Base-by-base conservation (phyloP, 192 early-diverging fungal species). In the Physocladia obscura region DNA sequence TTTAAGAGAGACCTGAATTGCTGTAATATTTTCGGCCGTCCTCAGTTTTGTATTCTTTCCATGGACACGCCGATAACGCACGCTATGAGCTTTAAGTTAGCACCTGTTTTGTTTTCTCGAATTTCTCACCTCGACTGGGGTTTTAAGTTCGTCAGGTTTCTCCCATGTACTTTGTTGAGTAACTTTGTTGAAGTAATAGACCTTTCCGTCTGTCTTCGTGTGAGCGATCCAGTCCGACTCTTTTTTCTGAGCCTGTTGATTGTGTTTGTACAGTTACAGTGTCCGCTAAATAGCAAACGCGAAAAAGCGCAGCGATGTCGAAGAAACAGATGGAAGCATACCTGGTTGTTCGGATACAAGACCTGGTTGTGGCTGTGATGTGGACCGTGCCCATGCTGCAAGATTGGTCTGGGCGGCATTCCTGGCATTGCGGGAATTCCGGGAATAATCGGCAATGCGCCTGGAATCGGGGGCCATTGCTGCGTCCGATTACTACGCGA, bases 61-160 rank as follows among this genome's bases (percentile, higher is more conserved):
- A 97, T 30, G 84, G 74, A 65, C 84, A 84, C 17, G 71, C 62
- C 19, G 84, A 74, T 35, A 91, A 64, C 31, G 87, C 86, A 54
- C 73, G 57, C 85, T 89, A 64, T 31, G 35, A 26, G 22, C 24
- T 34, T 44, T 44, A 58, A 17, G 15, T 38, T 67, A 24, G 2
- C 55, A 39, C n/a, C 22, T 27, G 32, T 22, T 54, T 26, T 8
- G 24, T 21, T 54, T 54, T 54, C 24, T 21, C 17, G 63, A 57
- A 17, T 13, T 27, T 35, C 91, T 67, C 86, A 89, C 81, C 76
- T 86, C 81, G n/a, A 77, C 31, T 21, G 87, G 83, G 1, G 93
- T 91, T 74, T 92, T 92, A 3, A 96, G 79, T 69, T 91, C 93
- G 60, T 94, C 89, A 19, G 96, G 96, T 74, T 96, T 97, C 54